Evolutionary conservation across 1,139 yeast species (phyloP).

Genomic region (Blastobotrys indianensis): DNA sequence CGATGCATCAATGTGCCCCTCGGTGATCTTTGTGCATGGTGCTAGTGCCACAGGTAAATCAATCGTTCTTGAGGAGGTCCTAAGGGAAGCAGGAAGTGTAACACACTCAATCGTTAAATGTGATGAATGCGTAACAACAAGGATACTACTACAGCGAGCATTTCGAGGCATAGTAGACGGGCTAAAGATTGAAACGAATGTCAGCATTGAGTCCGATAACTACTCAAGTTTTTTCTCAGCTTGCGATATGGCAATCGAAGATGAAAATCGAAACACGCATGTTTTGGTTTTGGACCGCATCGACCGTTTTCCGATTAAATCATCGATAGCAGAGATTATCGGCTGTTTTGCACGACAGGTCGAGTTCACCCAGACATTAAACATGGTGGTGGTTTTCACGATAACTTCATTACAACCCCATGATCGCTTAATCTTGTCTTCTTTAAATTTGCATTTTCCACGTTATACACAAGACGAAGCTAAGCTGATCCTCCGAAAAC

Average conservation of each 20-base stretch:
- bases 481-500: slow-evolving; percentile 28
- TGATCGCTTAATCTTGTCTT: slow-evolving; percentile 39
- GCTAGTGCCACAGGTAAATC: slow-evolving; percentile 34
- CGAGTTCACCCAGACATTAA: slow-evolving; percentile 34
- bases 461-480: slow-evolving; percentile 43
- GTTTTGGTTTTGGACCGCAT: slow-evolving; percentile 54
- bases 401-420: slow-evolving; percentile 43
- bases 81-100: slow-evolving; percentile 15
- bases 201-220: neutral
- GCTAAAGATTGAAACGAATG: neutral
- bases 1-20: slow-evolving; percentile 18
- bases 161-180: slow-evolving; percentile 26
- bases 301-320: slow-evolving; percentile 48
- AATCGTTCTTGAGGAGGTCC: slow-evolving; percentile 19
- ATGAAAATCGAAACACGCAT: slow-evolving; percentile 35
- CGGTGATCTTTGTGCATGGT: slow-evolving; percentile 32
- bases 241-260: neutral
- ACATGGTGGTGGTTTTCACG: slow-evolving; percentile 35
- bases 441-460: slow-evolving; percentile 48
- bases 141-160: slow-evolving; percentile 34
- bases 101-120: slow-evolving; percentile 29
- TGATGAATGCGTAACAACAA: slow-evolving; percentile 33
- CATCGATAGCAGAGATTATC: slow-evolving; percentile 33
- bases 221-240: slow-evolving; percentile 1
- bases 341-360: slow-evolving; percentile 44